Conservation (phyloP, 768 basidiomycete species). For the Phylloporus arenicola region DNA sequence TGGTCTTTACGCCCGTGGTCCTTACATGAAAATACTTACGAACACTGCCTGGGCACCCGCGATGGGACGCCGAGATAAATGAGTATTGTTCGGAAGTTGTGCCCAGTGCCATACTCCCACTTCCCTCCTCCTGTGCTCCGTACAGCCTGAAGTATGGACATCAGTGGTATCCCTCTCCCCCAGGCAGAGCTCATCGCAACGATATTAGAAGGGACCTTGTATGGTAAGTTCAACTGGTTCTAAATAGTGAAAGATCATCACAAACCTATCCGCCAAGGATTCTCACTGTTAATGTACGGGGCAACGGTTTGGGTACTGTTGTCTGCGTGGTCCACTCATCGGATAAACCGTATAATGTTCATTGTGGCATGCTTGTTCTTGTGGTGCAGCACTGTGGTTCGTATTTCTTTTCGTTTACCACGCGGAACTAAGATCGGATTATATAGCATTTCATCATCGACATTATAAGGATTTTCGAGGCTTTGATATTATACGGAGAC, state of each 20-base stretch:
- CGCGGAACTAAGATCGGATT: background rate
- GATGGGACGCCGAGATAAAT: background rate
- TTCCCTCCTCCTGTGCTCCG: background rate
- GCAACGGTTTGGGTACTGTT: slow-evolving; percentile 21
- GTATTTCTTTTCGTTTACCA: background rate
- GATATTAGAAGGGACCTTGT: slow-evolving; percentile 1
- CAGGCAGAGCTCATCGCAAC: slow-evolving; percentile 4
- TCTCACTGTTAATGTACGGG: slow-evolving; percentile 29
- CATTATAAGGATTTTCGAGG: slow-evolving; percentile 16
- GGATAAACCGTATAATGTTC: slow-evolving; percentile 15
- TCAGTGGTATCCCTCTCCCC: slow-evolving; percentile 2
- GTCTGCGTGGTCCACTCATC: background rate
- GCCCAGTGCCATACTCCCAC: background rate
- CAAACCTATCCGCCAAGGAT: slow-evolving; percentile 13
- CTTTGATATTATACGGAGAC: slow-evolving; percentile 12
- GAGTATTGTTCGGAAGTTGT: background rate
- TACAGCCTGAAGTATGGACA: background rate
- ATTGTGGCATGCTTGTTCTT: slow-evolving; percentile 19
- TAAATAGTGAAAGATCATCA: background rate
- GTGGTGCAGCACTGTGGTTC: slow-evolving; percentile 21
- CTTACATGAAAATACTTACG: background rate
- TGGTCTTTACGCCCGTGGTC: background rate
- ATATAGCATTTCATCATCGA: slow-evolving; percentile 15
- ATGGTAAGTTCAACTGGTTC: background rate
- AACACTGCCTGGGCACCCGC: background rate